phyloP scores from a whole-genome alignment of 257 asterid species.

The Eucommia ulmoides region DNA sequence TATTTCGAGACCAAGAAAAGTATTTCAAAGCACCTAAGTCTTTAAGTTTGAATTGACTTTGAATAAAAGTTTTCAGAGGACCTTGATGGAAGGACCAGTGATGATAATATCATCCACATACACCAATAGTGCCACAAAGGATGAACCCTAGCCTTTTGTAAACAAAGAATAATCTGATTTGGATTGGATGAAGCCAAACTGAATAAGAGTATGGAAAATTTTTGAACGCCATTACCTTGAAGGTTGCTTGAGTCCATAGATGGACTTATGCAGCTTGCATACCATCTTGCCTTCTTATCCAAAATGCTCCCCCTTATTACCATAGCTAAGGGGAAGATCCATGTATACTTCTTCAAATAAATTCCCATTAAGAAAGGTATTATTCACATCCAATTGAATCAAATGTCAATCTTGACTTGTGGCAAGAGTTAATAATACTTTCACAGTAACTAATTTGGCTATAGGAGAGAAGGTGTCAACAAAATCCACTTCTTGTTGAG shows the following conservation, averaged over 20 bases:
- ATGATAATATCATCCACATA: background rate
- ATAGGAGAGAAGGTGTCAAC: background rate
- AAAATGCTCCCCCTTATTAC: background rate
- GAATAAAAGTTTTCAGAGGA: background rate
- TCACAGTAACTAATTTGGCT: conserved; percentile 5
- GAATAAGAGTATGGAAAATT: background rate
- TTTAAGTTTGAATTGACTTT: background rate
- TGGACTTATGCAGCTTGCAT: background rate
- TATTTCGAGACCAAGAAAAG: background rate
- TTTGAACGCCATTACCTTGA: background rate
- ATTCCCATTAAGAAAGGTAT: background rate
- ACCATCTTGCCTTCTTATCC: background rate
- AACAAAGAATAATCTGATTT: background rate
- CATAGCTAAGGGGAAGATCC: background rate
- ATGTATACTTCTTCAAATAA: background rate
- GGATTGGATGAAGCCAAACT: background rate
- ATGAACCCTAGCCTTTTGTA: background rate
- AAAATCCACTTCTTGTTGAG: background rate
- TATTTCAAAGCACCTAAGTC: background rate
- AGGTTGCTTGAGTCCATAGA: background rate
- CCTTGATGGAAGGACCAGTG: background rate
- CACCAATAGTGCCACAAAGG: background rate
- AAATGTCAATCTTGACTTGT: background rate
- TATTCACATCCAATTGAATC: background rate
- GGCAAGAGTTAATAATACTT: background rate